phyloP scores from a whole-genome alignment of 2,329 filamentous ascomycete species.

The Aspergillus glaucus region DNA sequence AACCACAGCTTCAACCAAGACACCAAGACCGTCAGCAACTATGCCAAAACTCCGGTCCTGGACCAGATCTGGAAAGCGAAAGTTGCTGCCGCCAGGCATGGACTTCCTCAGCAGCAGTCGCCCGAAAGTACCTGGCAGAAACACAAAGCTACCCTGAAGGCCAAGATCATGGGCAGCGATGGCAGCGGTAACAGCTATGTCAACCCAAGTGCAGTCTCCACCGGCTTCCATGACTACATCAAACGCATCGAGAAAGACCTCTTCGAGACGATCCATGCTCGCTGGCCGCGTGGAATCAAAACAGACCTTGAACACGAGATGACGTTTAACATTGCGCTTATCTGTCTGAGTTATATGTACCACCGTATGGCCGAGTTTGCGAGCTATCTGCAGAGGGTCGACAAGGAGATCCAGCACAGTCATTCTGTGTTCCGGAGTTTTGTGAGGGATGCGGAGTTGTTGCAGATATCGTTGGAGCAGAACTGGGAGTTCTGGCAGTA shows the following conservation, averaged over 20 bases:
- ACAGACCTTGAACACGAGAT: not conserved
- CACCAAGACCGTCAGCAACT: slow-evolving; percentile 1
- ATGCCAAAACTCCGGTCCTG: not conserved
- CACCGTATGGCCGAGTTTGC: not conserved
- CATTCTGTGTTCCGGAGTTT: not conserved
- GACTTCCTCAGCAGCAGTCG: not conserved
- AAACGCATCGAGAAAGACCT: not conserved
- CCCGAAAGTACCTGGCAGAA: too few species aligned
- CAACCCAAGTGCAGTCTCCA: not conserved
- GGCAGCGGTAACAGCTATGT: not conserved
- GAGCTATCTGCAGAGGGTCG: not conserved
- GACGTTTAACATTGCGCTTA: not conserved
- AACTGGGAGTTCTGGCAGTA: too few species aligned
- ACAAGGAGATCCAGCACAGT: not conserved
- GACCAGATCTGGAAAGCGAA: slow-evolving; percentile 6
- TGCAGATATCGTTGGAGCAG: not conserved
- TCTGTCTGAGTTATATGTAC: not conserved
- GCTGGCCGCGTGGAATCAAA: not conserved
- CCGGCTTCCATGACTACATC: not conserved
- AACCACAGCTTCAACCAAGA: slow-evolving; percentile 3
- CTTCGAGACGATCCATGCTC: not conserved
- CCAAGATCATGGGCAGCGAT: too few species aligned
- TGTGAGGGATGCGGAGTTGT: not conserved
- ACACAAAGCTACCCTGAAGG: too few species aligned
- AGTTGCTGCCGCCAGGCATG: not conserved